Evolutionary conservation across 306 rosid species (phyloP), one percentile per base, ranked within the genome.

Genomic region (Lupinus albus): DNA sequence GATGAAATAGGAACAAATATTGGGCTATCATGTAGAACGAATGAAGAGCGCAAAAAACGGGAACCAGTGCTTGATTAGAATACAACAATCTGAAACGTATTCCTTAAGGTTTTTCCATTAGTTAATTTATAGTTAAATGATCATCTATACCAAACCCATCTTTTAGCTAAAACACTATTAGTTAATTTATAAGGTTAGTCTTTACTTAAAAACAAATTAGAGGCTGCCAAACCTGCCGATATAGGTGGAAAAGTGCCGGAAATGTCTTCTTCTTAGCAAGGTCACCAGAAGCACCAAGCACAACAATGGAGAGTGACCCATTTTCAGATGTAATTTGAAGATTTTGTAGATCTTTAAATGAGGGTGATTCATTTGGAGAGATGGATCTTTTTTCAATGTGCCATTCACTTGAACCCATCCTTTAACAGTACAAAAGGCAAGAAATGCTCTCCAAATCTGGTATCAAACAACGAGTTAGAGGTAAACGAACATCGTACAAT

Each of bases 251-350:
- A 13, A 93, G 96, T 20, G 99, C 99, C 2, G 99, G 99, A 70
- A 93, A 93, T 38, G 99, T 93, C 86, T 93, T 93, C 88, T 90
- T 93, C 78, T 88, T 93, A 75, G 99, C 99, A 79, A 93, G 99
- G 82, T 93, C 99, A 60, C 99, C 97, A 11, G 97, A 93, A 47
- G 99, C 97, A 32, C 99, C 99, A 39, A 93, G 99, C 78, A 93
- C 97, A 21, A 90, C 36, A 28, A 93, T 88, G 61, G 97, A 83
- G 57, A 93, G 92, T 35, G 85, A 64, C 44, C 95, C 99, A 36
- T 74, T 78, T 75, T 88, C 99, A 50, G 69, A 79, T 36, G 58
- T 84, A 79, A 1, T 25, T 25, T 25, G 4, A 2, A 25, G 2
- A 25, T 63, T 47, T 12, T 84, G 91, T 17, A 6, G 2, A 6